A percentile compares a stretch with the other conserved stretches of the same genome.
These are phyloP conservation scores for Durio zibethinus DNA, from an alignment of 345 rosid genomes.

Conservation along the genomic window DNA sequence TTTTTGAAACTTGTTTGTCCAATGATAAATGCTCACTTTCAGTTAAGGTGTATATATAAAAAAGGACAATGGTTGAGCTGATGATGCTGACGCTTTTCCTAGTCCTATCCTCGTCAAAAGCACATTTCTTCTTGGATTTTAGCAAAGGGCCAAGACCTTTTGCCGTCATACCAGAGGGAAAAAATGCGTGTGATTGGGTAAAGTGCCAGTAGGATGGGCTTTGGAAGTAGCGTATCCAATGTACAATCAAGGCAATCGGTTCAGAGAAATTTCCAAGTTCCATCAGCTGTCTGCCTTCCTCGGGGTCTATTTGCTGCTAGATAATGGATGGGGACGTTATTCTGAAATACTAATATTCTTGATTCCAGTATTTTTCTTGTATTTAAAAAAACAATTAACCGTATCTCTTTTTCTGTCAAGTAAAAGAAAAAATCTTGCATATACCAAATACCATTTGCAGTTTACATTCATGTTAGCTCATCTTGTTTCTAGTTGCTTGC, in stretches of 20 bases:
- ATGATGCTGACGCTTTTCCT: not conserved
- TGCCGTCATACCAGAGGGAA: not conserved
- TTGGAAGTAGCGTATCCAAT: not conserved
- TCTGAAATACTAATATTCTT: too few relatives aligned
- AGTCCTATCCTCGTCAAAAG: not conserved
- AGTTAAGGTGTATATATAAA: too few relatives aligned
- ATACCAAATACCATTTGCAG: too few relatives aligned
- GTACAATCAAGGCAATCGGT: not conserved
- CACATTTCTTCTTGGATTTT: not conserved
- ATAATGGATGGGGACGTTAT: too few relatives aligned
- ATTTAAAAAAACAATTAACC: too few relatives aligned
- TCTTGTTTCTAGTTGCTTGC: not conserved
- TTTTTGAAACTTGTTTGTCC: too few relatives aligned
- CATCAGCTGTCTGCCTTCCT: too few relatives aligned
- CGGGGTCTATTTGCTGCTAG: too few relatives aligned
- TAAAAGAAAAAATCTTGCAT: too few relatives aligned
- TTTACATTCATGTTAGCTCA: not conserved
- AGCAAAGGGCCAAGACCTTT: not conserved
- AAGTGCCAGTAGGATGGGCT: not conserved
- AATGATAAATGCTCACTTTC: too few relatives aligned
- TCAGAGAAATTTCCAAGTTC: not conserved
- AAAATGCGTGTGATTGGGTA: not conserved
- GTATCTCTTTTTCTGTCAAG: too few relatives aligned
- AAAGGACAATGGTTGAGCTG: not conserved
- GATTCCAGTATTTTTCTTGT: too few relatives aligned